Percentiles rank a stretch among this genome's conserved stretches.
Evolutionary conservation across 108 stramenopile species (phyloP).

Genomic region (Skeletonema potamos): DNA sequence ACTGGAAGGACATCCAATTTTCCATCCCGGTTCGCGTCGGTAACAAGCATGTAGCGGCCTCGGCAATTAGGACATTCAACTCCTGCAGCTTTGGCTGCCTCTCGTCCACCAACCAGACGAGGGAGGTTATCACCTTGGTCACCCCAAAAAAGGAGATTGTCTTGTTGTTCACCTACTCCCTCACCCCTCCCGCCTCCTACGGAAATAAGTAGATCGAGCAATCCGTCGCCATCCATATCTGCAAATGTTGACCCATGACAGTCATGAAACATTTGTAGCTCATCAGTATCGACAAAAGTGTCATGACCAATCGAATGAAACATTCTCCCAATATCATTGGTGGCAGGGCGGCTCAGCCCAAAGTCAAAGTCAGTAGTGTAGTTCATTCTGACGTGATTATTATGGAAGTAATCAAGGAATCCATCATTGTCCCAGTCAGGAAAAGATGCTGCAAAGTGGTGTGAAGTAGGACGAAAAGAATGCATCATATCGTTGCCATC

Average conservation of each 20-base stretch:
- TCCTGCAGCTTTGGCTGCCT: not conserved
- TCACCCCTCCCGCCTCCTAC: not conserved
- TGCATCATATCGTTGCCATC: not conserved
- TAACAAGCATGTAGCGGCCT: slow-evolving; percentile 2
- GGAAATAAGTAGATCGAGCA: not conserved
- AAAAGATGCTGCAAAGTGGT: not conserved
- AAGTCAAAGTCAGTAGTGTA: not conserved
- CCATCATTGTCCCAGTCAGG: not conserved
- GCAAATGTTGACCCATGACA: not conserved
- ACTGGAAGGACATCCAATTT: not conserved
- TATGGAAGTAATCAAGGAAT: slow-evolving; percentile 7
- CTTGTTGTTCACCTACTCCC: not conserved
- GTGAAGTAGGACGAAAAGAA: not conserved
- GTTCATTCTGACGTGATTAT: not conserved
- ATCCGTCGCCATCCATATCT: slow-evolving; percentile 2
- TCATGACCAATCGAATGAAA: not conserved
- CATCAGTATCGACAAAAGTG: not conserved
- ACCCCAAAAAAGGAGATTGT: not conserved
- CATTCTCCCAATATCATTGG: not conserved
- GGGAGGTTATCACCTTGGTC: not conserved
- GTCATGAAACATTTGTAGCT: not conserved
- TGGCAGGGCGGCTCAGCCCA: not conserved
- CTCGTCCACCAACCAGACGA: not conserved
- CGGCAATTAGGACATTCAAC: not conserved
- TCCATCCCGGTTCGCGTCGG: not conserved